Evolutionary conservation across 208 protist genomes (phyloP).

Genomic region (Leishmania martiniquensis): DNA sequence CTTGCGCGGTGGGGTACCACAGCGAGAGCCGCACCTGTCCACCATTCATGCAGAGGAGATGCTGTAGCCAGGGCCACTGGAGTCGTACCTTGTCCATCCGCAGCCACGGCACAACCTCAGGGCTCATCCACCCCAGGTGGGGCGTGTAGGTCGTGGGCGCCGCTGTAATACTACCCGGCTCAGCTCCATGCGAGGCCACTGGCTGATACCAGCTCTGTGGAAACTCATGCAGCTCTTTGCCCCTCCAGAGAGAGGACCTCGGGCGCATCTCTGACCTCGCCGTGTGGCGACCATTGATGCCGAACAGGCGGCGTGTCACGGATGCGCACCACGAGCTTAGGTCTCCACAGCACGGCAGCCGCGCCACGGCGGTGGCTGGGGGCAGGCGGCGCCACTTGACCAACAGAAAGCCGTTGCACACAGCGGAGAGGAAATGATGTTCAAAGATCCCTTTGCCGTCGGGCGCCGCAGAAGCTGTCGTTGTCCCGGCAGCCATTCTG

Average conservation of each 20-base stretch:
- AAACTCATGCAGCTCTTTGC: neutral
- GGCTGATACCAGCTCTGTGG: constrained; percentile 7
- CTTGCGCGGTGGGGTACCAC: neutral
- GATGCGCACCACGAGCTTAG: neutral
- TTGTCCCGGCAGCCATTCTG: neutral
- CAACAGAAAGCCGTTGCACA: constrained; percentile 30
- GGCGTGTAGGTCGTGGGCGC: neutral
- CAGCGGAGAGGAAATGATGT: neutral
- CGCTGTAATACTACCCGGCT: neutral
- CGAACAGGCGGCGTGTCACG: neutral
- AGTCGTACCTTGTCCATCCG: constrained; percentile 22
- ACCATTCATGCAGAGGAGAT: constrained; percentile 28
- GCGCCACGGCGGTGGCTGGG: neutral
- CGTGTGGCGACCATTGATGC: neutral
- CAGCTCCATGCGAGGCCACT: neutral
- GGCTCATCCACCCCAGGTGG: constrained; percentile 14
- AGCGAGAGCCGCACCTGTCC: constrained; percentile 26
- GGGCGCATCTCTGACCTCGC: neutral
- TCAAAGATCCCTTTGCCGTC: neutral
- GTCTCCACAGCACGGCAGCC: neutral
- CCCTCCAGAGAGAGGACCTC: neutral
- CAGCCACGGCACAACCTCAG: constrained; percentile 28
- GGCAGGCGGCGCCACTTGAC: constrained; percentile 21
- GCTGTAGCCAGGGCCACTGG: constrained; percentile 38
- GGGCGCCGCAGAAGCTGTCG: neutral